Evolutionary conservation across 371 early-diverging fungal species (phyloP), one percentile per base, ranked within the genome.

Genomic region (Chytridiales sp.): DNA sequence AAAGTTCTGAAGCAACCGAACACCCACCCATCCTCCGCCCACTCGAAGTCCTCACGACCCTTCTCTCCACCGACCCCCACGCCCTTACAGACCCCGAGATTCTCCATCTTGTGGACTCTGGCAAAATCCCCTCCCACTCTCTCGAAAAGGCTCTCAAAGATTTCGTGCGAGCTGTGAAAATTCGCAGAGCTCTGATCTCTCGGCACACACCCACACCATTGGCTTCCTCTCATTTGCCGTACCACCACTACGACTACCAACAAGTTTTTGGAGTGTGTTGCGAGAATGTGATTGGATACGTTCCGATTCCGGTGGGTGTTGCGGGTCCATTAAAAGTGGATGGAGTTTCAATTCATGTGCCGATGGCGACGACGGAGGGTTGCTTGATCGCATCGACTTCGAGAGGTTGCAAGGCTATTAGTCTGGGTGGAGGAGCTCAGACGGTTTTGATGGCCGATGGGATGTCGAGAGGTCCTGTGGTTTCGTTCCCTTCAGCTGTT

Each of bases 311-410:
- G 2, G 84, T 97, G 1, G 98, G 98, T 56, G 83, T 94, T 51
- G 96, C 95, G 26, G 93, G 94, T 3, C 95, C 95, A 0, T 70
- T 90, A 57, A 73, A 73, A 26, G 84, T 96, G 53, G 94, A 97
- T 67, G 89, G 86, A 32, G 78, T 87, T 55, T 40, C 67, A 4
- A 80, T 87, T 34, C 90, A 89, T 62, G 81, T 97, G 8, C 98
- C 98, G 13, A 95, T 97, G 95, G 93, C 95, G 13, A 97, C 98
- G 1, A 97, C 97, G 3, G 98, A 97, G 73, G 98, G 98, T 24
- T 87, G 88, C 47, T 72, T 97, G 54, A 88, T 97, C n/a, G 98
- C 98, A 6, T 94, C 95, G 36, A 86, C 94, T 21, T 87, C 91
- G n/a, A 86, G 97, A 51, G 98, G 98, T 6, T 94, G 95, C 74